A percentile compares a stretch with the other conserved stretches of the same genome.
phyloP scores from a whole-genome alignment of 305 asterid species.

The Caryopteris hybrid region DNA sequence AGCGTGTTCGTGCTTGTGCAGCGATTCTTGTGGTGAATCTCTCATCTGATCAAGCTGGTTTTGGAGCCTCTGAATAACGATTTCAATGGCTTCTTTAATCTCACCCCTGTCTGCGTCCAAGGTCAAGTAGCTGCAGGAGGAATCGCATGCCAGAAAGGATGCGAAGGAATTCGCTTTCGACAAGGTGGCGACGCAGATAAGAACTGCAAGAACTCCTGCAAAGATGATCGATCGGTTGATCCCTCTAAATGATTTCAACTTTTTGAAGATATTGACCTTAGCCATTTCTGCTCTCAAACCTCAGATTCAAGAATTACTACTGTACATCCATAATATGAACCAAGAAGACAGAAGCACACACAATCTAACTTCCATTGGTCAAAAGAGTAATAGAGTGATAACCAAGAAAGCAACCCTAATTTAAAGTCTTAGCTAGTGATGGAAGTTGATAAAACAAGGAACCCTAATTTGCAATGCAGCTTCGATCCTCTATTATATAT shows the following conservation, averaged over 20 bases:
- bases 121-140: slow-evolving; percentile 19
- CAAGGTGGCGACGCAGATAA: slow-evolving; percentile 34
- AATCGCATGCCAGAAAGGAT: slow-evolving; percentile 27
- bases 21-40: slow-evolving; percentile 18
- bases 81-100: slow-evolving; percentile 21
- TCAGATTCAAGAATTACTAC: no score
- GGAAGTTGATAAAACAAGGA: no score
- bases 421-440: no score
- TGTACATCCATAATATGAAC: no score
- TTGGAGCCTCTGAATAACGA: slow-evolving; percentile 35
- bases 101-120: neutral
- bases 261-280: slow-evolving; percentile 21
- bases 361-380: no score
- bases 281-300: slow-evolving; percentile 10
- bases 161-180: slow-evolving; percentile 37
- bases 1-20: slow-evolving; percentile 25
- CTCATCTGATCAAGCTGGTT: slow-evolving; percentile 28
- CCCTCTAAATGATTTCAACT: slow-evolving; percentile 30
- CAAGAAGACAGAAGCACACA: no score
- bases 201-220: slow-evolving; percentile 20
- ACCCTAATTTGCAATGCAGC: no score
- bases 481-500: no score
- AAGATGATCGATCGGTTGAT: slow-evolving; percentile 29
- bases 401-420: no score
- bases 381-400: no score